A percentile compares a stretch with the other conserved stretches of the same genome.
Evolutionary conservation across 1,284 basidiomycete species (phyloP).

Genomic region (Ceratobasidium sp.): DNA sequence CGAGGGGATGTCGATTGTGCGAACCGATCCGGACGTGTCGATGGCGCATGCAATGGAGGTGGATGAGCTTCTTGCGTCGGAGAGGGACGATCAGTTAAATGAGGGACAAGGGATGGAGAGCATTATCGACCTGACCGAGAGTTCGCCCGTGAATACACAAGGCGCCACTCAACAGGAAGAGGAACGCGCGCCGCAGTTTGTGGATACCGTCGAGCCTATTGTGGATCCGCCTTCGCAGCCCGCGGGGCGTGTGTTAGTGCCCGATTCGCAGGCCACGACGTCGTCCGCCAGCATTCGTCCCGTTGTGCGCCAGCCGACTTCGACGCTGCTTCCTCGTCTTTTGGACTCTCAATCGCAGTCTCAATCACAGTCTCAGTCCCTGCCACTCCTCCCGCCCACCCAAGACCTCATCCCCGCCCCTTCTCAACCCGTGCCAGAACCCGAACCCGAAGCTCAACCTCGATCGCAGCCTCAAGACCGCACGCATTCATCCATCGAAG

Average conservation of each 20-base stretch:
- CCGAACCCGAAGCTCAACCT: constrained; percentile 1
- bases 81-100: not conserved
- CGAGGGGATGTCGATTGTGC: not conserved
- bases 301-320: not conserved
- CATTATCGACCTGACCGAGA: constrained; percentile 14
- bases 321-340: not conserved
- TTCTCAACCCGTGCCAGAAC: not conserved
- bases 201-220: constrained; percentile 1
- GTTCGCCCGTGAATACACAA: too few relatives aligned
- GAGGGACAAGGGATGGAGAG: not conserved
- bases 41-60: constrained; percentile 36
- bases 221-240: constrained; percentile 5
- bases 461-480: constrained; percentile 22
- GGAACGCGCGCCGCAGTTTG: not conserved
- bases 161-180: too few relatives aligned
- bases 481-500: constrained; percentile 39
- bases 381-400: not conserved
- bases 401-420: not conserved
- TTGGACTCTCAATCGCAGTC: not conserved
- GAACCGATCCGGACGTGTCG: constrained; percentile 25
- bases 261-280: constrained; percentile 1
- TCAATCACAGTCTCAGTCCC: not conserved
- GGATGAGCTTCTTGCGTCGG: constrained; percentile 19
- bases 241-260: not conserved
- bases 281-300: not conserved